Evolutionary conservation across 257 asterid genomes (phyloP).

Genomic region (Gardenia jasminoides): DNA sequence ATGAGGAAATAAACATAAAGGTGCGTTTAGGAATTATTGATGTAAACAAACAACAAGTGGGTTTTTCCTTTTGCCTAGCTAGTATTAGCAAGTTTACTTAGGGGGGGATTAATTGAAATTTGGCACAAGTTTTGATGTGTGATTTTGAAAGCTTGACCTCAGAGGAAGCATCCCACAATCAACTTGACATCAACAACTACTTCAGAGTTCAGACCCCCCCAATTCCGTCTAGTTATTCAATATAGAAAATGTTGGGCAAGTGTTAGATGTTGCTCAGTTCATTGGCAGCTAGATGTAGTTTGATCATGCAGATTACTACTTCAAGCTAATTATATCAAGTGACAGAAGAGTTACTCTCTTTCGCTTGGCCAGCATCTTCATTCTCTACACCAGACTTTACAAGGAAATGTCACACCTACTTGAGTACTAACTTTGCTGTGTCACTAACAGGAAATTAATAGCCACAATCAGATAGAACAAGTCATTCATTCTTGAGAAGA

Average conservation of each 20-base stretch:
- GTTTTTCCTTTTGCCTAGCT: not conserved
- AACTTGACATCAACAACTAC: not conserved
- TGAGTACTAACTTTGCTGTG: not conserved
- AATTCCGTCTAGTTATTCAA: not conserved
- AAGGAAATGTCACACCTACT: not conserved
- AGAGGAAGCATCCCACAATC: constrained; percentile 5
- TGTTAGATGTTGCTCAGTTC: not conserved
- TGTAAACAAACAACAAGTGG: constrained; percentile 14
- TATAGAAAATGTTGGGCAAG: not conserved
- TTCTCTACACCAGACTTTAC: not conserved
- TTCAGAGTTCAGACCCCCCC: no score
- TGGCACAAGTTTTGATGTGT: not conserved
- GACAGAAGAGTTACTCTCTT: not conserved
- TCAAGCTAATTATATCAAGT: not conserved
- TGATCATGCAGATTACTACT: not conserved
- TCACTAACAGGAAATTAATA: not conserved
- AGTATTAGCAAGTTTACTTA: not conserved
- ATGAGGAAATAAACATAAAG: not conserved
- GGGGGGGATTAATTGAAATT: not conserved
- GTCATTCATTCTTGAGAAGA: not conserved
- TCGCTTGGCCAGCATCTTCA: not conserved
- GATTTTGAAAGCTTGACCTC: constrained; percentile 5
- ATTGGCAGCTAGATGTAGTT: not conserved
- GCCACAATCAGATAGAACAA: not conserved
- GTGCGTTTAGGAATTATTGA: constrained; percentile 8